These are phyloP conservation scores for Aristolochia californica DNA, from an alignment of 164 flowering plant genomes.

Conservation along the genomic window DNA sequence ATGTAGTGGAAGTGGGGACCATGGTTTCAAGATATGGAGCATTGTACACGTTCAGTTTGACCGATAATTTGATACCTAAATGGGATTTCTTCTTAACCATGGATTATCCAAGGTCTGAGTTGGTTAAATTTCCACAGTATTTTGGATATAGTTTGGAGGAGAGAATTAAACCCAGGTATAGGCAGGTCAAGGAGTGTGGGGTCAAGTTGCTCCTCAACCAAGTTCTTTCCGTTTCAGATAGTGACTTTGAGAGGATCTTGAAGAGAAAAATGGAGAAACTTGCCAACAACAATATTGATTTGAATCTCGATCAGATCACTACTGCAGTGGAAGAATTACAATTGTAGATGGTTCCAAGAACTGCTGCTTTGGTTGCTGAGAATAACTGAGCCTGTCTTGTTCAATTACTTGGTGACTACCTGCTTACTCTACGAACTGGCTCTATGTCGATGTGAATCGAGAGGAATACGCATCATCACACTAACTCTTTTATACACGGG, in stretches of 20 bases:
- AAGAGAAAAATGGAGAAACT: conserved; percentile 32
- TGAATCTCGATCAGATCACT: not conserved
- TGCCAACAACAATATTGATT: conserved; percentile 3
- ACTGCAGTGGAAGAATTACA: conserved; percentile 1
- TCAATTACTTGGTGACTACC: too few species aligned
- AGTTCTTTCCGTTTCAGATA: conserved; percentile 46
- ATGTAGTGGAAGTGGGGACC: conserved; percentile 40
- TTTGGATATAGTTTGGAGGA: conserved; percentile 82
- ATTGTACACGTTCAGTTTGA: conserved; percentile 43
- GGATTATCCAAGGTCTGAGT: conserved; percentile 56
- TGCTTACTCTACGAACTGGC: too few species aligned
- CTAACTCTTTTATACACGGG: too few species aligned
- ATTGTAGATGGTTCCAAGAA: too few species aligned
- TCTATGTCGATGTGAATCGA: too few species aligned
- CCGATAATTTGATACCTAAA: conserved; percentile 46
- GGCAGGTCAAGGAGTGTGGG: conserved; percentile 34
- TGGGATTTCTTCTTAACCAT: conserved; percentile 79
- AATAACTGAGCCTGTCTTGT: too few species aligned
- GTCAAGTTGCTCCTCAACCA: conserved; percentile 64
- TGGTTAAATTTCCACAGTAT: conserved; percentile 80
- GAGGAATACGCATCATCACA: too few species aligned
- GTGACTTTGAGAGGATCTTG: conserved; percentile 23
- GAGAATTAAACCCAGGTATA: conserved; percentile 78
- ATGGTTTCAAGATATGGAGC: conserved; percentile 81
- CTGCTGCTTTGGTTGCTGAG: too few species aligned